phyloP scores from a whole-genome alignment of 2,329 filamentous ascomycete species.

The Hypomyces rosellus region DNA sequence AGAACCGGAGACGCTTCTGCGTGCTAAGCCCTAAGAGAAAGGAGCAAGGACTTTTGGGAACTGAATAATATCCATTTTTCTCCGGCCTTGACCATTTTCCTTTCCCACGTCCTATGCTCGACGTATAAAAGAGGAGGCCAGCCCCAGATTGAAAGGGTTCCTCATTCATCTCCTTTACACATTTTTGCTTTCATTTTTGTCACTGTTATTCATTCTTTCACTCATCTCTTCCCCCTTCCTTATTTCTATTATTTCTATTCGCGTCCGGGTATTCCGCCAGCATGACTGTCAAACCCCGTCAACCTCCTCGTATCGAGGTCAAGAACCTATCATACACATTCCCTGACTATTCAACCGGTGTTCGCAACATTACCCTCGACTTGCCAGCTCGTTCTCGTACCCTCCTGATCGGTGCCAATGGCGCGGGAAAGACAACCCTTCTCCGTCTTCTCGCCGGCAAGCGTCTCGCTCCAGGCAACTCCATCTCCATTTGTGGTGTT shows the following conservation, averaged over 20 bases:
- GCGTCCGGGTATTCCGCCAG: neutral
- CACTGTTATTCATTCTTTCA: neutral
- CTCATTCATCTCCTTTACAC: too few relatives aligned
- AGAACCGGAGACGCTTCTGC: too few relatives aligned
- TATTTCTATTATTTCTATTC: neutral
- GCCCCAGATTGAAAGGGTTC: too few relatives aligned
- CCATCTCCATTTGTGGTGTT: constrained; percentile 71
- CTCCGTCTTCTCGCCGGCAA: constrained; percentile 92
- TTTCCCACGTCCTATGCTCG: too few relatives aligned
- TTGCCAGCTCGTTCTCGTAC: constrained; percentile 81
- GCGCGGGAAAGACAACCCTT: constrained; percentile 94
- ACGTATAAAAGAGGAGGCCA: too few relatives aligned
- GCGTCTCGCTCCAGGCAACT: constrained; percentile 72
- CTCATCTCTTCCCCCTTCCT: neutral
- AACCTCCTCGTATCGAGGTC: constrained; percentile 53
- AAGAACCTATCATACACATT: constrained; percentile 80
- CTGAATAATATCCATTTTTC: too few relatives aligned
- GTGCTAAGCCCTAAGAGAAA: too few relatives aligned
- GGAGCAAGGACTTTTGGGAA: too few relatives aligned
- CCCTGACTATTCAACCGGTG: constrained; percentile 73
- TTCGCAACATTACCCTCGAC: constrained; percentile 65
- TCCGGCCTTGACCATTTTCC: too few relatives aligned
- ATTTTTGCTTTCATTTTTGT: too few relatives aligned
- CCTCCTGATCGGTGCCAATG: constrained; percentile 91
- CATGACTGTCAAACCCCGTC: neutral